A percentile compares a stretch with the other conserved stretches of the same genome.
Conservation (phyloP, 73 alveolate genomes). For the Tetrahymena thermophila region DNA sequence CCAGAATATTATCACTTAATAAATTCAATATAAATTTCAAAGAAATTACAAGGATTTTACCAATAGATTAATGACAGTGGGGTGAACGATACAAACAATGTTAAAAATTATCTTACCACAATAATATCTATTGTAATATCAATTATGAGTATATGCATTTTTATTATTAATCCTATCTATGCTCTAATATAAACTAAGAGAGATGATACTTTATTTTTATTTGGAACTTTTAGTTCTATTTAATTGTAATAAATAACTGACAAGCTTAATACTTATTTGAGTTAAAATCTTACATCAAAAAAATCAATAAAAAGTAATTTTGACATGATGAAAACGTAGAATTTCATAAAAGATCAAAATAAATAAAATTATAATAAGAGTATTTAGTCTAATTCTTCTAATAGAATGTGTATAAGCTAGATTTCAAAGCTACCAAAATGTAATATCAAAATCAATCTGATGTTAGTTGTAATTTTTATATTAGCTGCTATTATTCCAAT, state of each 20-base stretch:
- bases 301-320: background rate
- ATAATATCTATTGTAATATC: background rate
- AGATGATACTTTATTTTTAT: background rate
- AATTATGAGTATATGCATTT: background rate
- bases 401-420: background rate
- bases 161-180: background rate
- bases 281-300: background rate
- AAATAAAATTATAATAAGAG: background rate
- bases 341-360: background rate
- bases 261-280: background rate
- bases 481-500: background rate
- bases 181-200: background rate
- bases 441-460: background rate
- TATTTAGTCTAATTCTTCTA: background rate
- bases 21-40: background rate
- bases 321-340: background rate
- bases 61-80: background rate
- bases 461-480: background rate
- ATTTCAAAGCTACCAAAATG: background rate
- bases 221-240: background rate
- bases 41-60: background rate
- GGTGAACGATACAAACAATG: background rate
- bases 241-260: background rate
- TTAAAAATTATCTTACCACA: background rate
- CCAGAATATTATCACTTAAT: background rate